Base-by-base conservation (phyloP, 2,329 filamentous ascomycete genomes). In the Monosporascus ibericus region DNA sequence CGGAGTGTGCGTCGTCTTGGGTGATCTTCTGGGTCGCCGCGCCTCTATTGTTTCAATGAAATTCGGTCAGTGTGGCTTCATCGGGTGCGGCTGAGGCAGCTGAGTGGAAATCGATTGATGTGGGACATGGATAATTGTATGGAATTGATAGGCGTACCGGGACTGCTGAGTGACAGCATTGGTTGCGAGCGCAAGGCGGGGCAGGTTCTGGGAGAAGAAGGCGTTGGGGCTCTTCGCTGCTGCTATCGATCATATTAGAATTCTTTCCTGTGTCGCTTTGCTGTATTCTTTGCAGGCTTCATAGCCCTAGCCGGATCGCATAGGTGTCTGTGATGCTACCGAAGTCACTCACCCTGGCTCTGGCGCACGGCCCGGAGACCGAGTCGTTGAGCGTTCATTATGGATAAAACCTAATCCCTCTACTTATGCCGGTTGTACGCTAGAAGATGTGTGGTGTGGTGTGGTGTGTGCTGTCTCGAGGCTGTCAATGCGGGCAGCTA, bases 21-120 rank as follows among this genome's bases (percentile, higher is more conserved):
- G 79, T 75, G 63, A 87, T 63, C 66, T 79, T 79, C 63, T 82
- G 71, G 52, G 84, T 85, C 40, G 81, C 74, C 63, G 80, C 75
- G 63, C 68, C 64, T 60, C 79, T 80, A 74, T 65, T 61, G 70
- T 72, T 56, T 37, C 27, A 44, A 37, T 42, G 48, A 34, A 42
- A 34, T 44, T 46, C n/a, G 8, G 27, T 55, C 34, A 42, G 34
- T 53, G 39, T 46, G 17, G 30, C 15, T 22, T 27, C 17, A 34
- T 34, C 11, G 4, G 11, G 9, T 5, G 11, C 2, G 30, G 9
- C 5, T 5, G 9, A 11, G 30, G 9, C 11, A 34, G 9, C 27
- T 1, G 27, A 30, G 9, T 11, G 9, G 27, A 6, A 11, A 30
- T 5, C 27, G 27, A 30, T 30, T 30, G 27, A 8, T 11, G 9